Evolutionary conservation across 2,329 filamentous ascomycete species (phyloP).

Genomic region (Fusarium denticulatum): DNA sequence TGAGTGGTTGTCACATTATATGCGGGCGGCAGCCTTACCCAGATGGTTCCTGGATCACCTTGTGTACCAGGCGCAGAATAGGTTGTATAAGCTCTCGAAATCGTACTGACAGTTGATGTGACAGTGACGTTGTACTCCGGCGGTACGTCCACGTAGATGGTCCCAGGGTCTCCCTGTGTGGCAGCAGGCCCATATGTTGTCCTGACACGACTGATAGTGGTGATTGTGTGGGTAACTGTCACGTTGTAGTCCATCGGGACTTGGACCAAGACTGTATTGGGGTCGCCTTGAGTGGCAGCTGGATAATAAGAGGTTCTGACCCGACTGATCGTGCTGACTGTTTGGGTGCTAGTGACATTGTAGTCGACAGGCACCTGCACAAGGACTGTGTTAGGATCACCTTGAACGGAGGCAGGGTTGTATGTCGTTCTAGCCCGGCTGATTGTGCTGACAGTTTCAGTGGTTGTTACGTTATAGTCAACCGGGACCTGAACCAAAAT

Average conservation of each 20-base stretch:
- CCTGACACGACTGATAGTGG: not conserved
- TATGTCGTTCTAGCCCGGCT: not conserved
- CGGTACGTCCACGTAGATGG: not conserved
- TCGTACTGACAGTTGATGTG: not conserved
- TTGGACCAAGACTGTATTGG: not conserved
- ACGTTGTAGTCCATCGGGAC: not conserved
- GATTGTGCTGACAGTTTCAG: not conserved
- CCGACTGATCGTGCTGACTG: not conserved
- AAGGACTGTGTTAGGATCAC: slow-evolving; percentile 13
- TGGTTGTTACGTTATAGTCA: not conserved
- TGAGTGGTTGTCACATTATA: slow-evolving; percentile 12
- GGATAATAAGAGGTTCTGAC: not conserved
- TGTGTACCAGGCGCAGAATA: not conserved
- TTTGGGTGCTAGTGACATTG: not conserved
- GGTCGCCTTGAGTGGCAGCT: not conserved
- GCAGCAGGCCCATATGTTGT: slow-evolving; percentile 1
- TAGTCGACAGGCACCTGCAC: slow-evolving; percentile 9
- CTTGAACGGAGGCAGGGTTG: not conserved
- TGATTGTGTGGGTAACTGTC: not conserved
- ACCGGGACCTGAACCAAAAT: not conserved
- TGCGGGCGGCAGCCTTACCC: not conserved
- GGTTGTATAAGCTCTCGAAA: not conserved
- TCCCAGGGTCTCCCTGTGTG: slow-evolving; percentile 7
- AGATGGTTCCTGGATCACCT: slow-evolving; percentile 18
- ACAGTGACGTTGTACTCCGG: not conserved